Conservation (phyloP, 352 stramenopile species). For the Phytophthora multivora region DNA sequence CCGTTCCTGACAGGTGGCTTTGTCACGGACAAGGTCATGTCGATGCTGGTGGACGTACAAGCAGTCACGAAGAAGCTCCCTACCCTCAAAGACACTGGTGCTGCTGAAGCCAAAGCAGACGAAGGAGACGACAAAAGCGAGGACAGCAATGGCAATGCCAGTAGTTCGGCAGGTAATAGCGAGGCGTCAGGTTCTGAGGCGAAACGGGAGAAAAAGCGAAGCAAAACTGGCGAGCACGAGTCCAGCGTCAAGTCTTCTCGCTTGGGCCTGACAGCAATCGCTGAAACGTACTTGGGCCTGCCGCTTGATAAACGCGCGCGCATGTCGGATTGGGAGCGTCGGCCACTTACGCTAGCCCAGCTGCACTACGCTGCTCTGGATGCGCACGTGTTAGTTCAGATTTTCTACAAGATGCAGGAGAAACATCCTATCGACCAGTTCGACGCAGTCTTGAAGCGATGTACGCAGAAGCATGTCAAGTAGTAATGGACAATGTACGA, state of each 20-base stretch:
- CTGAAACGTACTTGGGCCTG: constrained; percentile 59
- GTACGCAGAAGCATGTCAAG: constrained; percentile 48
- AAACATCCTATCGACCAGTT: constrained; percentile 35
- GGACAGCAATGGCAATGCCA: constrained; percentile 4
- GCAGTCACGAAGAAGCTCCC: constrained; percentile 46
- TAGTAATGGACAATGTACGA: constrained; percentile 30
- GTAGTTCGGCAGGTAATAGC: constrained; percentile 11
- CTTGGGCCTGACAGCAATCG: constrained; percentile 55
- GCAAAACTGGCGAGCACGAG: constrained; percentile 21
- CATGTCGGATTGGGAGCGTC: constrained; percentile 81
- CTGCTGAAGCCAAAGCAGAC: constrained; percentile 2
- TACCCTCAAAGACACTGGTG: constrained; percentile 3
- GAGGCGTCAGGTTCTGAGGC: constrained; percentile 8
- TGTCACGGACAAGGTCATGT: constrained; percentile 38
- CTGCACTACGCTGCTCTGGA: constrained; percentile 78
- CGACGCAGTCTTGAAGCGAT: constrained; percentile 32
- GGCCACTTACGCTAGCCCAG: constrained; percentile 67
- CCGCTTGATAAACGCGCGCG: constrained; percentile 73
- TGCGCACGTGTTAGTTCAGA: constrained; percentile 65
- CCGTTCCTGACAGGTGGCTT: constrained; percentile 41
- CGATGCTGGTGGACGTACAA: constrained; percentile 65
- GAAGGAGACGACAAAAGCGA: constrained; percentile 4
- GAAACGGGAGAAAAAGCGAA: constrained; percentile 30
- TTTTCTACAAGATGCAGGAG: constrained; percentile 63
- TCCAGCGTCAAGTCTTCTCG: constrained; percentile 23